Conservation (phyloP, 2,329 filamentous ascomycete species). For the Xylaria sp. region DNA sequence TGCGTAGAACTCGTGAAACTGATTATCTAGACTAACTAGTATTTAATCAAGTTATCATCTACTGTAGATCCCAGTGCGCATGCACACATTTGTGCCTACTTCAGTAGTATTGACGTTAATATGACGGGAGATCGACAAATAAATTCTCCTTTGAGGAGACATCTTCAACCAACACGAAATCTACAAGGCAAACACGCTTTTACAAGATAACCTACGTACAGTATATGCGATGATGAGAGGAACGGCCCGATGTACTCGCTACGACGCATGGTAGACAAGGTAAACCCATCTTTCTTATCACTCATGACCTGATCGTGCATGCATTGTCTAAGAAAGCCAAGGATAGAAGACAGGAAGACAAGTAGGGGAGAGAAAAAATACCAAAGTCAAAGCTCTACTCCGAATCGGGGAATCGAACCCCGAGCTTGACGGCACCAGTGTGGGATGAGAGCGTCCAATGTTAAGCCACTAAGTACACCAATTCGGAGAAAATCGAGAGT, state of each 20-base stretch:
- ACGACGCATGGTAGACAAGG: conserved; percentile 5
- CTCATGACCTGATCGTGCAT: conserved; percentile 8
- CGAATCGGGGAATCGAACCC: conserved; percentile 50
- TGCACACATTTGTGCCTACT: not conserved
- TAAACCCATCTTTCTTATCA: conserved; percentile 7
- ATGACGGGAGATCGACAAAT: conserved; percentile 14
- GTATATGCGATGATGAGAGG: conserved; percentile 6
- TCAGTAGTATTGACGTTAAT: not conserved
- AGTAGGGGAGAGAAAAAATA: not conserved
- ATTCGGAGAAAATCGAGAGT: conserved; percentile 44
- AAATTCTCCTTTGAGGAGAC: not conserved
- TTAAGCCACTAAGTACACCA: conserved; percentile 52
- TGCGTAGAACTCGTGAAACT: conserved; percentile 12
- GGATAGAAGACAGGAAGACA: not conserved
- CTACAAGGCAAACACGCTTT: conserved; percentile 24
- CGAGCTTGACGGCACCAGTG: conserved; percentile 41
- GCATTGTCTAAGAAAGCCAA: not conserved
- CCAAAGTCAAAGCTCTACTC: conserved; percentile 29
- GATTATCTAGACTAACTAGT: conserved; percentile 6
- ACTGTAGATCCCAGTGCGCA: not conserved
- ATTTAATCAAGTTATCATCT: conserved; percentile 1
- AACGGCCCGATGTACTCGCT: conserved; percentile 23
- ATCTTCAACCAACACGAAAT: not conserved
- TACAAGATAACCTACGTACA: not conserved
- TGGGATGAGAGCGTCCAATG: conserved; percentile 50